Percentiles rank a stretch among this genome's conserved stretches.
phyloP scores from a whole-genome alignment of 306 rosid species.

The Prunus campanulata region DNA sequence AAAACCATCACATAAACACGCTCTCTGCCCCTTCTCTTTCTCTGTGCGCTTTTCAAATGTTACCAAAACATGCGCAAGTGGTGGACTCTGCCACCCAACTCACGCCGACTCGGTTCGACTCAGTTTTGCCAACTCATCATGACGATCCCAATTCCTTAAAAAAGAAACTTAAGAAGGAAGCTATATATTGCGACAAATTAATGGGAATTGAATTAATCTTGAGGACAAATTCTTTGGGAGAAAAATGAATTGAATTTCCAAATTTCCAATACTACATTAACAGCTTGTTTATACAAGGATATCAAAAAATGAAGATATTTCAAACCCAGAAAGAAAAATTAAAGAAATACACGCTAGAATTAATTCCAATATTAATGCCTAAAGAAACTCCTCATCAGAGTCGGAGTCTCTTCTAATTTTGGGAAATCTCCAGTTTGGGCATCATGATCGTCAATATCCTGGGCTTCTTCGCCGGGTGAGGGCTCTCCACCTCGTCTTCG shows the following conservation, averaged over 20 bases:
- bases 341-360: neutral
- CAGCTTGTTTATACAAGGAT: conserved; percentile 34
- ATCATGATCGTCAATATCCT: conserved; percentile 39
- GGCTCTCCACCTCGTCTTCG: conserved; percentile 93
- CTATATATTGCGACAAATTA: too few relatives aligned
- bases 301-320: conserved; percentile 2
- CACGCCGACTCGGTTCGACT: too few relatives aligned
- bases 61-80: neutral
- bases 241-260: conserved; percentile 27
- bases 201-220: neutral
- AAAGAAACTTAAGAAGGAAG: too few relatives aligned
- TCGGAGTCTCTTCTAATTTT: conserved; percentile 7
- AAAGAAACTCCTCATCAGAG: neutral
- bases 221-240: neutral
- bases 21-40: neutral
- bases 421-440: conserved; percentile 49
- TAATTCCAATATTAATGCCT: neutral
- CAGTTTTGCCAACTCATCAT: too few relatives aligned
- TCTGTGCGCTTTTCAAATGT: neutral
- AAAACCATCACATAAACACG: neutral
- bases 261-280: conserved; percentile 33
- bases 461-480: conserved; percentile 72
- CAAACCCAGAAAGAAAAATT: neutral
- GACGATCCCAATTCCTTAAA: too few relatives aligned
- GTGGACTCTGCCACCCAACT: neutral